Conservation (phyloP, 1,284 basidiomycete species). For the Puccinia coronata region DNA sequence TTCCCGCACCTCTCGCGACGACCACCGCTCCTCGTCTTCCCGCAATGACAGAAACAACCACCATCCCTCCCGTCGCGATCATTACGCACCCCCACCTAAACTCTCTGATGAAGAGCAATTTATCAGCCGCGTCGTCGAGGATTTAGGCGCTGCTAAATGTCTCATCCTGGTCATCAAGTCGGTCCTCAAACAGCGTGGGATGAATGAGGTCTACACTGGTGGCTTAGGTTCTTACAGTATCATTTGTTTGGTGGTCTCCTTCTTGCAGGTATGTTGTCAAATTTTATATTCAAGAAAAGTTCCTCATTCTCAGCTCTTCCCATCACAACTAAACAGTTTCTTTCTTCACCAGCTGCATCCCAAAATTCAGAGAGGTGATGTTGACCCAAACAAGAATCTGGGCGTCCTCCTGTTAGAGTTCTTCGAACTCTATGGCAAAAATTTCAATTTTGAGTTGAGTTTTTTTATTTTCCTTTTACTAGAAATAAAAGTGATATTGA, state of each 20-base stretch:
- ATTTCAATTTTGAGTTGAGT: slow-evolving; percentile 85
- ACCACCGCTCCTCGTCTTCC: neutral
- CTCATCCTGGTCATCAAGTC: slow-evolving; percentile 86
- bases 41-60: neutral
- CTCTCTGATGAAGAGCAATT: slow-evolving; percentile 3
- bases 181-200: slow-evolving; percentile 81
- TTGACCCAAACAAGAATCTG: slow-evolving; percentile 81
- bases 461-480: neutral
- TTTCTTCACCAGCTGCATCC: slow-evolving; percentile 72
- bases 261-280: slow-evolving; percentile 71
- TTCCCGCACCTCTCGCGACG: slow-evolving; percentile 38
- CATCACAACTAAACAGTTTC: no score
- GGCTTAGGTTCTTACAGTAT: slow-evolving; percentile 93
- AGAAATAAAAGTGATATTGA: no score
- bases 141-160: slow-evolving; percentile 55
- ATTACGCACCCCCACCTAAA: neutral
- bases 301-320: neutral
- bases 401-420: slow-evolving; percentile 93
- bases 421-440: slow-evolving; percentile 89
- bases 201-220: slow-evolving; percentile 97
- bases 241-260: slow-evolving; percentile 87
- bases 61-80: neutral
- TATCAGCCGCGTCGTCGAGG: slow-evolving; percentile 35
- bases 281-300: neutral
- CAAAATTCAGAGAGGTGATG: slow-evolving; percentile 82